Base-by-base conservation (phyloP, 805 yeast genomes). In the Starmera caribaea region DNA sequence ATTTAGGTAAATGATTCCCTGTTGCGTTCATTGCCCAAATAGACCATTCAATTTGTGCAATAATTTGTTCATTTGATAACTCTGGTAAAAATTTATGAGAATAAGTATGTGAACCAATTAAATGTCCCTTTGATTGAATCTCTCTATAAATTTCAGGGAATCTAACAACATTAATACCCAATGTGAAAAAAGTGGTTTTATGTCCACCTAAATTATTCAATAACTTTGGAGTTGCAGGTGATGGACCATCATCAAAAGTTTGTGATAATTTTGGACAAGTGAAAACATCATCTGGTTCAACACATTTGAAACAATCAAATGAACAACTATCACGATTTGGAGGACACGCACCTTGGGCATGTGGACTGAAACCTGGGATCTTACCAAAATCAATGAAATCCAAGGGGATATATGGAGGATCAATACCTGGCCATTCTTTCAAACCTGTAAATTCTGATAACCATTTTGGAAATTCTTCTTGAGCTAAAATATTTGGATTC, bases 21-120 rank as follows among this genome's bases (percentile, higher is more conserved):
- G 97, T 88, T 1, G 96, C 96, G 63, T 90, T 89, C 88, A 89
- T 85, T 5, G 97, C 96, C 97, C 97, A 90, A 28, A 87, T 77
- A 2, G 94, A 79, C 98, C 98, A 90, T 59, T 89, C 81, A 31
- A 90, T 62, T 57, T 90, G 95, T 0, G 97, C 95, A 41, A 83
- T 77, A 15, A 90, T 76, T 45, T 85, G 74, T 59, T 87, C 90
- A 55, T 88, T 88, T 17, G 77, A 59, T 41, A 89, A 66, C 1
- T 78, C 60, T 2, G 97, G 96, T 44, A 90, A 69, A 50, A 81
- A 85, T 42, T 79, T 77, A 63, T 90, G 97, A 1, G 88, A 77
- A 96, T 96, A 90, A 0, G 97, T 86, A 57, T 90, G 98, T 0
- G 87, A 73, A 2, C 84, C 97, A 54, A 88, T 61, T 27, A 88